phyloP scores from a whole-genome alignment of 2,329 filamentous ascomycete genomes.

The Verticillium nonalfalfae region DNA sequence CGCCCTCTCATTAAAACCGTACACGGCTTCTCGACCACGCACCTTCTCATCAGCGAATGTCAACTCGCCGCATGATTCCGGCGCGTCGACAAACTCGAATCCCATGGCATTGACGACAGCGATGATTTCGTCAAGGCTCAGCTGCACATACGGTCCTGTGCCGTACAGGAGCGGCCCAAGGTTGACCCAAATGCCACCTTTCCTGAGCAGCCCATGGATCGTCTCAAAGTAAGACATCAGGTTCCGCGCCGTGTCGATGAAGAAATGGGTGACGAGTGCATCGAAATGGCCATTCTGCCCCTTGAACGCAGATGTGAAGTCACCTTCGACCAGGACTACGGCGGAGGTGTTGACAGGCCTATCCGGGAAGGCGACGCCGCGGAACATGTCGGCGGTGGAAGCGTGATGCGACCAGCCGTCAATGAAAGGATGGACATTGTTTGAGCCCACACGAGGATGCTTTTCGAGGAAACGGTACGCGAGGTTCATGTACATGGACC shows the following conservation, averaged over 20 bases:
- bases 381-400: conserved; percentile 37
- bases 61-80: conserved; percentile 29
- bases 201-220: conserved; percentile 37
- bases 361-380: conserved; percentile 39
- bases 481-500: conserved; percentile 51
- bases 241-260: conserved; percentile 55
- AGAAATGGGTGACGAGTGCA: conserved; percentile 49
- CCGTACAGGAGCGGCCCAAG: conserved; percentile 51
- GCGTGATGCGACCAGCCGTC: conserved; percentile 52
- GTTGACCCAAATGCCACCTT: conserved; percentile 49
- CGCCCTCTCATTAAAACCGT: conserved; percentile 43
- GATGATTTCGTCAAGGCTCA: conserved; percentile 47
- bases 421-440: conserved; percentile 42
- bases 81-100: conserved; percentile 41
- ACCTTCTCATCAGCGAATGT: conserved; percentile 35
- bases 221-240: conserved; percentile 48
- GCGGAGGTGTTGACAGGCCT: conserved; percentile 20
- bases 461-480: conserved; percentile 42
- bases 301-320: conserved; percentile 41
- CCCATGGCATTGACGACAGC: conserved; percentile 39
- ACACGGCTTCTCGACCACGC: conserved; percentile 40
- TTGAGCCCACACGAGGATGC: conserved; percentile 14
- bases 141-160: conserved; percentile 45
- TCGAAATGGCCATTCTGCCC: conserved; percentile 30
- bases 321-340: conserved; percentile 46